These are phyloP conservation scores for Trichoderma sp. DNA, from an alignment of 2,329 filamentous ascomycete species.

Conservation along the genomic window DNA sequence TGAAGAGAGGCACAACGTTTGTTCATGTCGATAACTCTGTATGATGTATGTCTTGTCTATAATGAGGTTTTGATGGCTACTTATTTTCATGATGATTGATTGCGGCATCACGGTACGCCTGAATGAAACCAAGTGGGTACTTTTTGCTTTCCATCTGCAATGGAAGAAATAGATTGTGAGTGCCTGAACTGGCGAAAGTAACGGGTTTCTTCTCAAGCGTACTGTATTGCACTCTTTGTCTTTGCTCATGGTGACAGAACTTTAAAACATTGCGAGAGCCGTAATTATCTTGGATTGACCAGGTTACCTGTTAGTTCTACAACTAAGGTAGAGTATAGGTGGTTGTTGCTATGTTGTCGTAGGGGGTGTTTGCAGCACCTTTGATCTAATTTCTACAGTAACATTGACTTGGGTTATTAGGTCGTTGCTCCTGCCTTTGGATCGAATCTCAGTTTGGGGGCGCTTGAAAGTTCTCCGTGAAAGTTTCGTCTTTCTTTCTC, in stretches of 20 bases:
- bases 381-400: too few species aligned
- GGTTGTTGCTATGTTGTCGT: not conserved
- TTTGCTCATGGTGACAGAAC: too few species aligned
- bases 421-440: too few species aligned
- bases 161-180: not conserved
- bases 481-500: too few species aligned
- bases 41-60: slow-evolving; percentile 25
- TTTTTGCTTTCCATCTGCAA: not conserved
- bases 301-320: not conserved
- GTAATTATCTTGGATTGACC: too few species aligned
- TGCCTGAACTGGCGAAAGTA: not conserved
- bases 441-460: too few species aligned
- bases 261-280: too few species aligned
- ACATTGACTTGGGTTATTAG: too few species aligned
- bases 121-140: not conserved
- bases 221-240: not conserved
- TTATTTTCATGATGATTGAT: not conserved
- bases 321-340: not conserved
- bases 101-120: not conserved
- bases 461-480: too few species aligned
- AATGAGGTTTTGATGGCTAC: slow-evolving; percentile 20
- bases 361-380: too few species aligned
- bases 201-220: not conserved
- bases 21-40: slow-evolving; percentile 22
- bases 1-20: not conserved